Percentiles rank a stretch among this genome's conserved stretches.
Evolutionary conservation across 2,329 filamentous ascomycete genomes (phyloP).

Genomic region (Xylariaceae sp.): DNA sequence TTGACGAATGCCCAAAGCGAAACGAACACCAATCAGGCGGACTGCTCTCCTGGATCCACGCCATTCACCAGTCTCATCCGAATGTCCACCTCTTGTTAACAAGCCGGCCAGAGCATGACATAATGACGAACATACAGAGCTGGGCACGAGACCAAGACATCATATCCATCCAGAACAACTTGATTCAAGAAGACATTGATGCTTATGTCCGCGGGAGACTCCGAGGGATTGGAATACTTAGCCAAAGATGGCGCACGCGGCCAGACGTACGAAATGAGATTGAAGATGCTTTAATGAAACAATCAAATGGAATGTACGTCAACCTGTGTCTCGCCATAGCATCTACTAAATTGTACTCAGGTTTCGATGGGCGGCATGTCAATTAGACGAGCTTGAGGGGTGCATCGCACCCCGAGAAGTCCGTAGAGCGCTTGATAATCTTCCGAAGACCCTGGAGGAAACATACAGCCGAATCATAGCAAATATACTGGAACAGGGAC

Average conservation of each 20-base stretch:
- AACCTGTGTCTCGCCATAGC: neutral
- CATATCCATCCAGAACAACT: slow-evolving; percentile 19
- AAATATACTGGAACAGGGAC: neutral
- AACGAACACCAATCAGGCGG: neutral
- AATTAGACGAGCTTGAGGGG: slow-evolving; percentile 5
- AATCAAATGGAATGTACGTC: slow-evolving; percentile 30
- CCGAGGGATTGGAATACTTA: slow-evolving; percentile 15
- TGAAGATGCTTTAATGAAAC: slow-evolving; percentile 17
- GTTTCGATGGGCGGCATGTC: slow-evolving; percentile 13
- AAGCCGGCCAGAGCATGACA: slow-evolving; percentile 26
- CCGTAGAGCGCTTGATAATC: slow-evolving; percentile 1
- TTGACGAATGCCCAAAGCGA: slow-evolving; percentile 25
- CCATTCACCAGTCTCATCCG: neutral
- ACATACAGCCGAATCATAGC: slow-evolving; percentile 18
- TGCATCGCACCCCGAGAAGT: neutral
- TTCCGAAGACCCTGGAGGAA: slow-evolving; percentile 17
- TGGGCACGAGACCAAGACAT: slow-evolving; percentile 9
- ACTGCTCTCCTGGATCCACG: slow-evolving; percentile 14
- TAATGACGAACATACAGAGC: slow-evolving; percentile 15
- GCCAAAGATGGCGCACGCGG: slow-evolving; percentile 20
- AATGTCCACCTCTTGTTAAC: slow-evolving; percentile 19
- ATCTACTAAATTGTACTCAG: slow-evolving; percentile 5
- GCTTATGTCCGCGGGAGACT: slow-evolving; percentile 23
- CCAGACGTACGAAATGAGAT: slow-evolving; percentile 23
- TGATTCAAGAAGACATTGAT: slow-evolving; percentile 25